phyloP scores from a whole-genome alignment of 306 rosid genomes.

The Prunus mongolica region DNA sequence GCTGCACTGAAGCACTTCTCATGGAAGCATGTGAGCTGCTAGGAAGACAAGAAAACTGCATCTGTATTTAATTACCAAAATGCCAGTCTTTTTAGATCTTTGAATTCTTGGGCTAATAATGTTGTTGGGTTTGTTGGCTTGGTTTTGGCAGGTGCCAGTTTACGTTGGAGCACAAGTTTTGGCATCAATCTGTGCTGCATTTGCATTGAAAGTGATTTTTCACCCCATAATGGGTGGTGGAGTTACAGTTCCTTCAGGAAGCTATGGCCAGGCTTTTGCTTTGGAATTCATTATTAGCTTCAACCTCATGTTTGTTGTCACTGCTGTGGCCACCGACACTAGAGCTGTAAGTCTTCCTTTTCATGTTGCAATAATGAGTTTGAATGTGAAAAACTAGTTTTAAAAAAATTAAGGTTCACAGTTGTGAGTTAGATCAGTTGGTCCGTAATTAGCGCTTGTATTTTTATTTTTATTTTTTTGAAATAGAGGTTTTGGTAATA shows the following conservation, averaged over 20 bases:
- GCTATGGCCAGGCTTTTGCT: constrained; percentile 70
- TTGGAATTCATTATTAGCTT: constrained; percentile 71
- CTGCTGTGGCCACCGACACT: constrained; percentile 90
- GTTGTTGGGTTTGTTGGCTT: background rate
- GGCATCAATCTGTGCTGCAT: constrained; percentile 71
- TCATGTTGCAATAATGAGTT: background rate
- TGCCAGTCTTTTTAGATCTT: background rate
- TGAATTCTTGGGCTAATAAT: background rate
- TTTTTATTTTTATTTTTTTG: no score
- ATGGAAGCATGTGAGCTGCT: constrained; percentile 54
- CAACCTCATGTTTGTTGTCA: constrained; percentile 91
- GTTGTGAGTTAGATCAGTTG: no score
- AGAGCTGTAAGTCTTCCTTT: constrained; percentile 47
- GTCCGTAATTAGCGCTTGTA: no score
- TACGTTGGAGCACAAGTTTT: constrained; percentile 70
- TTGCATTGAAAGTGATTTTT: constrained; percentile 60
- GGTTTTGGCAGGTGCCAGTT: constrained; percentile 55
- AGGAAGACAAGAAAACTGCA: background rate
- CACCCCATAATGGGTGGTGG: constrained; percentile 80
- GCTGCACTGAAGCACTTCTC: constrained; percentile 91
- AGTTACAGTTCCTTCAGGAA: constrained; percentile 76
- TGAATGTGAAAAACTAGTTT: no score
- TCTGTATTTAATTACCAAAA: background rate
- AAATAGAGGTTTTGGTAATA: no score
- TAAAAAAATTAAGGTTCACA: no score